Evolutionary conservation across 2,329 filamentous ascomycete species (phyloP).

Genomic region (Colletotrichum aenigma): DNA sequence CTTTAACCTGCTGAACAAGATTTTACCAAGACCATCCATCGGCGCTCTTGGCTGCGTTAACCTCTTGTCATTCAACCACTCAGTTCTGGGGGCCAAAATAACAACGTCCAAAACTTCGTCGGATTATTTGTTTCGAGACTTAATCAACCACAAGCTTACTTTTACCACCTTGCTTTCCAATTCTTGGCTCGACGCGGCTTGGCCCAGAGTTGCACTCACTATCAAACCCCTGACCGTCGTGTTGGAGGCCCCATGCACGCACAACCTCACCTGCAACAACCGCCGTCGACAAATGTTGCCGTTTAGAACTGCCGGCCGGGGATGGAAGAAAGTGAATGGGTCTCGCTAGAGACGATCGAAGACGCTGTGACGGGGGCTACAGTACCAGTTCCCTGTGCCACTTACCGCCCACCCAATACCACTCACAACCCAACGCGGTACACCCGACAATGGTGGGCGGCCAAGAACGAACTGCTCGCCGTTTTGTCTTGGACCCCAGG

Average conservation of each 20-base stretch:
- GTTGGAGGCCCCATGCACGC: neutral
- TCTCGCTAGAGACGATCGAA: neutral
- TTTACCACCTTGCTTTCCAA: neutral
- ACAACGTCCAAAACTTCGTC: neutral
- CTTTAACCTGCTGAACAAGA: neutral
- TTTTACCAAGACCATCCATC: conserved; percentile 12
- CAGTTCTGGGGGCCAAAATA: neutral
- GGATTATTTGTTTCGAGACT: neutral
- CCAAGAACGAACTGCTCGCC: neutral
- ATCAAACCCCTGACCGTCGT: neutral
- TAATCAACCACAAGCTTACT: conserved; percentile 1
- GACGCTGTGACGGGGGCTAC: neutral
- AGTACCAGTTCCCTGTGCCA: neutral
- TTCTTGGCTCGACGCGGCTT: neutral
- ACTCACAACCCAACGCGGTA: neutral
- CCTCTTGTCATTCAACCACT: conserved; percentile 1
- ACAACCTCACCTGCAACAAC: conserved; percentile 1
- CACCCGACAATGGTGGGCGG: neutral
- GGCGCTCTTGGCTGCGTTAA: conserved; percentile 3
- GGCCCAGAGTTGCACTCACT: neutral
- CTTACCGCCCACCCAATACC: neutral
- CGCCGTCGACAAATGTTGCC: conserved; percentile 11
- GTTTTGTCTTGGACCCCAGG: neutral
- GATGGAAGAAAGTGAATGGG: neutral
- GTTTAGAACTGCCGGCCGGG: neutral